Base-by-base conservation (phyloP, 148 eudicot genomes). In the Pharnaceum exiguum region DNA sequence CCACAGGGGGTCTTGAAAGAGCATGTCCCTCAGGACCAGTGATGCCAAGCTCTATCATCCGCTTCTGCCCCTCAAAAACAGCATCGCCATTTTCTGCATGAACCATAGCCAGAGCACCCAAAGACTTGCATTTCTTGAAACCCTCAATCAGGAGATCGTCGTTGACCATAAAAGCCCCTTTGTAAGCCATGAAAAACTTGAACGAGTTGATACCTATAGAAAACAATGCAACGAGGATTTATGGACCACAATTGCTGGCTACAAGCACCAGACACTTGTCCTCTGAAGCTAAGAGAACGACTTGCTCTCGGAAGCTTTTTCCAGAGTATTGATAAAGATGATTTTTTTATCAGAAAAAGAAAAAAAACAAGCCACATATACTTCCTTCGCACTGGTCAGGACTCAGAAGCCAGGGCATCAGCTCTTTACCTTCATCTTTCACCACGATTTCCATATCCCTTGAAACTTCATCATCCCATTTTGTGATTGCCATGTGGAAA, bases 1-100 rank as follows among this genome's bases (percentile, higher is more conserved):
- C 98, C 86, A 72, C 59, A 32, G 98, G 80, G 38, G 96, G 98
- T 69, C 96, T 88, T 62, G 98, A 93, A 74, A 93, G 95, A 53
- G 94, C 89, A 58, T 93, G 98, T 47, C 98, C 98, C 75, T 93
- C 98, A 28, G 98, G 98, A 67, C 98, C 98, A n/a, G 94, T 93
- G 71, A 93, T 83, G 39, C 98, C 98, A 71, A 93, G 98, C 71
- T 83, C 90, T 55, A 93, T 83, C 98, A 93, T 93, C 76, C 84
- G 75, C 60, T 81, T 81, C 71, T 93, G 98, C n/a, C 98, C 98
- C 81, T 88, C 96, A 79, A 76, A 83, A 57, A 93, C 98, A 69
- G 96, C 98, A 75, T 93, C 98, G 25, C 98, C 96, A 70, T 88
- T 93, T 77, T 93, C 96, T 5, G 98, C 98, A 67, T 93, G 98